A percentile compares a stretch with the other conserved stretches of the same genome.
Evolutionary conservation across 371 early-diverging fungal genomes (phyloP).

Genomic region (Paraphysoderma sedebokerense): DNA sequence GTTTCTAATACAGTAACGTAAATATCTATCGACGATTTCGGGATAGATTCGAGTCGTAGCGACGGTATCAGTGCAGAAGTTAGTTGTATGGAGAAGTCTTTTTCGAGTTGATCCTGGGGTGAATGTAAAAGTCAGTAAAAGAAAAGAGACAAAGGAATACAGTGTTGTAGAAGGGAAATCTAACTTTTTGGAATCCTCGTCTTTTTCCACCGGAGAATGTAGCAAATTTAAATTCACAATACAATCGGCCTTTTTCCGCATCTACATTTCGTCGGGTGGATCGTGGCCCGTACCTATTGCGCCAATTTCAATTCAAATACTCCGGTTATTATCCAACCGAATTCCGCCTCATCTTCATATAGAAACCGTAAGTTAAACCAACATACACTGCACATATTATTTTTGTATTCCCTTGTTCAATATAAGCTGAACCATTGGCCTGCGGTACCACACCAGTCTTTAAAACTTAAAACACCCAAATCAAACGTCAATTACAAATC

Average conservation of each 20-base stretch:
- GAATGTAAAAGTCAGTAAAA: background rate
- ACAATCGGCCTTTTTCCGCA: slow-evolving; percentile 35
- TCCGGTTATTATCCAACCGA: too few relatives aligned
- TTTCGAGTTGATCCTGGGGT: slow-evolving; percentile 55
- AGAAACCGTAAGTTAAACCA: slow-evolving; percentile 1
- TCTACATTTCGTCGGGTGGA: slow-evolving; percentile 21
- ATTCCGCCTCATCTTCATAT: background rate
- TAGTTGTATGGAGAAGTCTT: slow-evolving; percentile 55
- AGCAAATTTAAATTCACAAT: slow-evolving; percentile 79
- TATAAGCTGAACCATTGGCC: slow-evolving; percentile 81
- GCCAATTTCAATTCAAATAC: background rate
- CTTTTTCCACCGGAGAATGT: slow-evolving; percentile 66
- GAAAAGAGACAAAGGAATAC: background rate
- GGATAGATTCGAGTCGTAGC: slow-evolving; percentile 61
- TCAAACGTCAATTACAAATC: background rate
- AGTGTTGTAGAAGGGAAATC: background rate
- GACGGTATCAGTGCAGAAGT: slow-evolving; percentile 72
- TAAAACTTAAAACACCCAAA: slow-evolving; percentile 25
- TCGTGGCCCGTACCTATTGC: slow-evolving; percentile 51
- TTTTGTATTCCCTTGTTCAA: slow-evolving; percentile 71
- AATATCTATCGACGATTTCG: slow-evolving; percentile 77
- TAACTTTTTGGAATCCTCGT: slow-evolving; percentile 22
- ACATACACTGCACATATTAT: slow-evolving; percentile 77
- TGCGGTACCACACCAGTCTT: slow-evolving; percentile 66
- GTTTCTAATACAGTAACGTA: slow-evolving; percentile 71